Conservation (phyloP, 2,329 filamentous ascomycete genomes). For the Rhynchosporium graminicola region DNA sequence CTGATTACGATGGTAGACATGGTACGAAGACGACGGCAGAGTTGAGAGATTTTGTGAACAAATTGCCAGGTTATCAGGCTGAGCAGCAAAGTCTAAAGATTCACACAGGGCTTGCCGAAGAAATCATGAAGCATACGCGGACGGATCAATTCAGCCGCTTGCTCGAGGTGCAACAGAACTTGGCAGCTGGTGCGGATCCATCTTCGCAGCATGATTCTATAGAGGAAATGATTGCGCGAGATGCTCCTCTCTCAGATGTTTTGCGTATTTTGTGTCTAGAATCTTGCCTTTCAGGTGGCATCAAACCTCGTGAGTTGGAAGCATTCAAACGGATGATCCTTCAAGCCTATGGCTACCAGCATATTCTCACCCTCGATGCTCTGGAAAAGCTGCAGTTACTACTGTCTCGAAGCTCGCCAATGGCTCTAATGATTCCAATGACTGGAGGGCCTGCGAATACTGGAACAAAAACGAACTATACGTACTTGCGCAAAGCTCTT, state of each 20-base stretch:
- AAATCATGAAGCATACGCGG: constrained; percentile 90
- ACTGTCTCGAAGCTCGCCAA: constrained; percentile 71
- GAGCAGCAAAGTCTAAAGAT: constrained; percentile 92
- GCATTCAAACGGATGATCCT: constrained; percentile 84
- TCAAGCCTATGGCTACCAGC: constrained; percentile 93
- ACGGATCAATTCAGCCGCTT: constrained; percentile 86
- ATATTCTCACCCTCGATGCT: constrained; percentile 83
- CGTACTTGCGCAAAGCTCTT: constrained; percentile 80
- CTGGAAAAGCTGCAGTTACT: constrained; percentile 90
- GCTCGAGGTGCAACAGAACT: constrained; percentile 92
- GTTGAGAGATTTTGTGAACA: constrained; percentile 91
- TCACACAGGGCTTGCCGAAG: constrained; percentile 89
- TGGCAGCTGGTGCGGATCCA: constrained; percentile 87
- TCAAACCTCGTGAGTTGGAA: constrained; percentile 87
- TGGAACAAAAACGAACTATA: constrained; percentile 85
- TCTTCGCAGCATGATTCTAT: constrained; percentile 87
- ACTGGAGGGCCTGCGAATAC: constrained; percentile 55
- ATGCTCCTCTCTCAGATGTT: constrained; percentile 77
- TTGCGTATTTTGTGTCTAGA: constrained; percentile 87
- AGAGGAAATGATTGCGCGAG: constrained; percentile 90
- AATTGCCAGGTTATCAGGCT: constrained; percentile 86
- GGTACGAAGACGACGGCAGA: constrained; percentile 86
- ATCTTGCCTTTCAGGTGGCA: constrained; percentile 84
- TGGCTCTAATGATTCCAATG: constrained; percentile 80
- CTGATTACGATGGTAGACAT: constrained; percentile 86